Conservation (phyloP, 2,329 filamentous ascomycete species). For the Fonsecaea monophora region DNA sequence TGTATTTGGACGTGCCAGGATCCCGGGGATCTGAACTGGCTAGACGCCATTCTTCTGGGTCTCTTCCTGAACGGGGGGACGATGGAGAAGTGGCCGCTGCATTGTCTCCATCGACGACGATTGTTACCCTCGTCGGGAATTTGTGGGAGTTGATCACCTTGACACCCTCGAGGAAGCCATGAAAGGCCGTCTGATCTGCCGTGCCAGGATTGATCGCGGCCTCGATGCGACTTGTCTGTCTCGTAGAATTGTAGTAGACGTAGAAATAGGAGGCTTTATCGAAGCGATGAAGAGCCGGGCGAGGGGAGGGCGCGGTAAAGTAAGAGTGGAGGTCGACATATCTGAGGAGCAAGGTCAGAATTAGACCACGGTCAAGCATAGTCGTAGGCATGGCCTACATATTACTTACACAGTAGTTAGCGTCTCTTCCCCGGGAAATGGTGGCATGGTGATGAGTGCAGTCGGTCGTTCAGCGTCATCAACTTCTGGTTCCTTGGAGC, state of each 20-base stretch:
- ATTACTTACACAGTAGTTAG: slow-evolving; percentile 58
- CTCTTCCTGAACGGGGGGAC: slow-evolving; percentile 37
- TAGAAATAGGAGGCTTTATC: slow-evolving; percentile 71
- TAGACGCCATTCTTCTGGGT: slow-evolving; percentile 63
- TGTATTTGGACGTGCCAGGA: slow-evolving; percentile 61
- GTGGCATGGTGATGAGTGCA: slow-evolving; percentile 49
- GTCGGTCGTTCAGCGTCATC: neutral
- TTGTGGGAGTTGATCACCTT: slow-evolving; percentile 63
- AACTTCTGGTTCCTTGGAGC: neutral
- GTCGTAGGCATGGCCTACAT: slow-evolving; percentile 16
- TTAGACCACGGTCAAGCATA: slow-evolving; percentile 5
- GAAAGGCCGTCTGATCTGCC: slow-evolving; percentile 69
- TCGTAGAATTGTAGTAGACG: slow-evolving; percentile 64
- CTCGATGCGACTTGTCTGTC: slow-evolving; percentile 63
- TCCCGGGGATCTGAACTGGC: slow-evolving; percentile 60
- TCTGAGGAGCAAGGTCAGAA: slow-evolving; percentile 47
- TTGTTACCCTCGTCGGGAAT: slow-evolving; percentile 65
- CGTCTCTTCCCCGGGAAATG: slow-evolving; percentile 54
- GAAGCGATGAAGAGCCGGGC: slow-evolving; percentile 67
- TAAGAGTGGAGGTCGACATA: slow-evolving; percentile 71
- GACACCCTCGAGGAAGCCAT: slow-evolving; percentile 61
- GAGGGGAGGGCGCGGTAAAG: slow-evolving; percentile 62
- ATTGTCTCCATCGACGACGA: slow-evolving; percentile 58
- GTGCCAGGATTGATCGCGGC: slow-evolving; percentile 70
- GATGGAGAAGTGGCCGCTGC: slow-evolving; percentile 41